These are phyloP conservation scores for Cadophora luteo-olivacea DNA, from an alignment of 2,329 filamentous ascomycete species.

Conservation along the genomic window DNA sequence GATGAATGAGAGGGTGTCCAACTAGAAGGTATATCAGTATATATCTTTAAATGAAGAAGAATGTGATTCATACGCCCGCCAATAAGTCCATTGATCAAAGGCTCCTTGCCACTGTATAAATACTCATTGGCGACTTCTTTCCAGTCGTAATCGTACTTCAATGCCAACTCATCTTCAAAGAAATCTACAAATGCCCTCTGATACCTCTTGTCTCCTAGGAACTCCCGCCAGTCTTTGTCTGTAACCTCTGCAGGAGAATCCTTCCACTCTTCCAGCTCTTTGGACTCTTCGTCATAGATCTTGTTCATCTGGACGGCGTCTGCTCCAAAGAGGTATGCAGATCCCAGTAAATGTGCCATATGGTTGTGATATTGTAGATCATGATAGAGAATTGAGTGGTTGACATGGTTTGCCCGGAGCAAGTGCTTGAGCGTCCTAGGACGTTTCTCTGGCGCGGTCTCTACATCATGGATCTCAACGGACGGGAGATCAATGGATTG, in stretches of 20 bases:
- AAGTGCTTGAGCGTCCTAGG: conserved; percentile 88
- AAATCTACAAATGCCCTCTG: conserved; percentile 94
- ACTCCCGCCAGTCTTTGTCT: conserved; percentile 85
- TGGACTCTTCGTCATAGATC: conserved; percentile 80
- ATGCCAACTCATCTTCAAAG: conserved; percentile 88
- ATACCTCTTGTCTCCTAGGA: conserved; percentile 78
- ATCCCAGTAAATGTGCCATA: conserved; percentile 79
- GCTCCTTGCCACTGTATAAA: conserved; percentile 75
- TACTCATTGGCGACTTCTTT: conserved; percentile 77
- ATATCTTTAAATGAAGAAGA: neutral
- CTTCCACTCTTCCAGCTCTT: conserved; percentile 77
- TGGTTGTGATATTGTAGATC: conserved; percentile 81
- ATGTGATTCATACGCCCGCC: conserved; percentile 69
- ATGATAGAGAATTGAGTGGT: conserved; percentile 83
- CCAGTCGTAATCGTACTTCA: conserved; percentile 79
- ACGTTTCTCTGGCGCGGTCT: conserved; percentile 79
- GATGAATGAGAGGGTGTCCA: conserved; percentile 90
- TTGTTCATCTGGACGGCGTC: conserved; percentile 73
- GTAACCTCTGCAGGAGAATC: conserved; percentile 86
- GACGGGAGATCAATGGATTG: conserved; percentile 64
- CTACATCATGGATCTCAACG: conserved; percentile 78
- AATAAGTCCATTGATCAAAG: conserved; percentile 81
- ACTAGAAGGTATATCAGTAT: conserved; percentile 56
- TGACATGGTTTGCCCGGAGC: conserved; percentile 89
- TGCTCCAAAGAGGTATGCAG: conserved; percentile 86